Percentiles rank a stretch among this genome's conserved stretches.
phyloP scores from a whole-genome alignment of 1,139 yeast species.

The Zygotorulaspora mrakii region DNA sequence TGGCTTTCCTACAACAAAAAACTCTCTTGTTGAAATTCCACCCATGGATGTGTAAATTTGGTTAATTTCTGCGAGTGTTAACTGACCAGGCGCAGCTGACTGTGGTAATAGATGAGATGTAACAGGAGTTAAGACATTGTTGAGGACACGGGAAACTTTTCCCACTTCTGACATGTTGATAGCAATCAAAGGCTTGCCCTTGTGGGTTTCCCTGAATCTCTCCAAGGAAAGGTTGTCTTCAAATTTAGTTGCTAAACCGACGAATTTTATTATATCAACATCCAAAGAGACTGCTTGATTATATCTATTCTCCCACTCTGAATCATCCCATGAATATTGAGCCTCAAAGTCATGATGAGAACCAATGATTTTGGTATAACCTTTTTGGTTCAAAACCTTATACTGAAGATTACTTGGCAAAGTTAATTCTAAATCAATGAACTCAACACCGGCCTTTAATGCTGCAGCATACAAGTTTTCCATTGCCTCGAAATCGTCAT shows the following conservation, averaged over 20 bases:
- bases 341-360: slow-evolving; percentile 76
- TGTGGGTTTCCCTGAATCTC: slow-evolving; percentile 54
- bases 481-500: slow-evolving; percentile 47
- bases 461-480: slow-evolving; percentile 57
- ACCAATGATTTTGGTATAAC: slow-evolving; percentile 69
- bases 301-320: slow-evolving; percentile 73
- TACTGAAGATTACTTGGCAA: slow-evolving; percentile 39
- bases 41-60: slow-evolving; percentile 60
- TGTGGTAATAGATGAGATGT: slow-evolving; percentile 63
- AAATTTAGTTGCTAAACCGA: slow-evolving; percentile 65
- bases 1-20: slow-evolving; percentile 80
- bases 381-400: slow-evolving; percentile 46
- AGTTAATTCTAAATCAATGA: slow-evolving; percentile 51
- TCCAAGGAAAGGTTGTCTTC: slow-evolving; percentile 71
- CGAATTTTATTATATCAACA: slow-evolving; percentile 77
- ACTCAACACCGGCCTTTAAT: slow-evolving; percentile 61
- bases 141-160: slow-evolving; percentile 73
- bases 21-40: slow-evolving; percentile 52
- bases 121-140: slow-evolving; percentile 75
- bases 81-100: slow-evolving; percentile 76
- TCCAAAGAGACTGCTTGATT: slow-evolving; percentile 61
- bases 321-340: slow-evolving; percentile 56
- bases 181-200: slow-evolving; percentile 66
- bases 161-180: slow-evolving; percentile 79
- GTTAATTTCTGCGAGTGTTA: slow-evolving; percentile 61